These are phyloP conservation scores for Aleurites moluccanus DNA, from an alignment of 441 rosid genomes.

Conservation along the genomic window DNA sequence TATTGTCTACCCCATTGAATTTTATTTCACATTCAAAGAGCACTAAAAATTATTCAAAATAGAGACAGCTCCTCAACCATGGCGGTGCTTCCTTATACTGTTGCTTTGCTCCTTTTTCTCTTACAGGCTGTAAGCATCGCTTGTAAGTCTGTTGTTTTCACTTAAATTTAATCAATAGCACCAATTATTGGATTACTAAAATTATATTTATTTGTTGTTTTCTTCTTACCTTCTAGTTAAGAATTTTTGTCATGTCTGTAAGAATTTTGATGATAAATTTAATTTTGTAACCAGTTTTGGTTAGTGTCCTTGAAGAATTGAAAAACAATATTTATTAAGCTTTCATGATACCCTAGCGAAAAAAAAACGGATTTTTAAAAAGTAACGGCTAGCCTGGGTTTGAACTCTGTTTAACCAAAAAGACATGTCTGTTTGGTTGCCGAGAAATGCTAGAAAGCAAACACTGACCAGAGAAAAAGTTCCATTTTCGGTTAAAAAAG, in stretches of 20 bases:
- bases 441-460: neutral
- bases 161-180: neutral
- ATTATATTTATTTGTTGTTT: neutral
- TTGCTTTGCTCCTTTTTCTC: slow-evolving; percentile 26
- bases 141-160: slow-evolving; percentile 29
- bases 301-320: neutral
- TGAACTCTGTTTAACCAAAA: neutral
- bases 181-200: neutral
- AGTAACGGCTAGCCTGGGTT: slow-evolving; percentile 12
- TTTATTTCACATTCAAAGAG: neutral
- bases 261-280: neutral
- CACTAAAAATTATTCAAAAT: neutral
- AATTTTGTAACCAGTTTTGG: neutral
- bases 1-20: slow-evolving; percentile 1
- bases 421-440: neutral
- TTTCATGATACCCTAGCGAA: too few species aligned
- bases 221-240: neutral
- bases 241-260: neutral
- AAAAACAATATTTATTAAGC: neutral
- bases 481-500: neutral
- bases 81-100: slow-evolving; percentile 27
- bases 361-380: neutral
- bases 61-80: slow-evolving; percentile 24
- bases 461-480: neutral
- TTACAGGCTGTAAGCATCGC: slow-evolving; percentile 24